Evolutionary conservation across 192 early-diverging fungal species (phyloP), one percentile per base, ranked within the genome.

Genomic region (Irineochytrium annulatum): DNA sequence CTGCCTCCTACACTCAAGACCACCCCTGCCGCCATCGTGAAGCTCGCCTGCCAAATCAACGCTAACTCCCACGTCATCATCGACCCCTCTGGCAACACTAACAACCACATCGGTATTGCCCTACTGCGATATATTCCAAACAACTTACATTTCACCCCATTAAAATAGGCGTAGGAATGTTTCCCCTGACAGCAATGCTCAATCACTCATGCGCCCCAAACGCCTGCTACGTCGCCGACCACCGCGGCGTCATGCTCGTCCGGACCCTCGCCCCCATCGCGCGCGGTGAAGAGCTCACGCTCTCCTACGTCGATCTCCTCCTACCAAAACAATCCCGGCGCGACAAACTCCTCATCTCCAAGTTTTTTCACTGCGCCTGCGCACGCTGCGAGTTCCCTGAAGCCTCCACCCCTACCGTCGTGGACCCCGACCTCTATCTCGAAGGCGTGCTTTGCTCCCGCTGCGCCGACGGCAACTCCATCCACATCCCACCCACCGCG

Each of bases 281-380:
- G 6, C 80, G 68, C 3, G 81, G 81, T 28, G 70, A 81, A 8
- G 86, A 85, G 28, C 72, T 91, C 28, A 78, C 75, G 5, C 75
- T 91, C 26, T 73, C 75, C 41, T 91, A 85, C 48, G 86, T 85
- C 27, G 88, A 91, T 59, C 70, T 91, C 31, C 87, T 75, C 66
- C 78, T 79, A 48, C 77, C 84, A 24, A 77, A 81, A 54, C 78
- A 87, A 64, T 84, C 90, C 72, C 77, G 89, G 26, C 79, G 88
- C 19, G 78, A 81, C 30, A 82, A 87, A 33, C 72, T 91, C 14
- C 73, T 87, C 54, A 60, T 74, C 26, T 71, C 81, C 34, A 86
- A 83, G 20, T 85, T 83, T 60, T 88, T 89, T 65, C 89, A 86
- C 86, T 91, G 89, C 75, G 76, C 84, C 68, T 91, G 89, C 67